Percentiles rank a stretch among this genome's conserved stretches.
These are phyloP conservation scores for Alternaria rosae DNA, from an alignment of 2,329 filamentous ascomycete genomes.

Conservation along the genomic window DNA sequence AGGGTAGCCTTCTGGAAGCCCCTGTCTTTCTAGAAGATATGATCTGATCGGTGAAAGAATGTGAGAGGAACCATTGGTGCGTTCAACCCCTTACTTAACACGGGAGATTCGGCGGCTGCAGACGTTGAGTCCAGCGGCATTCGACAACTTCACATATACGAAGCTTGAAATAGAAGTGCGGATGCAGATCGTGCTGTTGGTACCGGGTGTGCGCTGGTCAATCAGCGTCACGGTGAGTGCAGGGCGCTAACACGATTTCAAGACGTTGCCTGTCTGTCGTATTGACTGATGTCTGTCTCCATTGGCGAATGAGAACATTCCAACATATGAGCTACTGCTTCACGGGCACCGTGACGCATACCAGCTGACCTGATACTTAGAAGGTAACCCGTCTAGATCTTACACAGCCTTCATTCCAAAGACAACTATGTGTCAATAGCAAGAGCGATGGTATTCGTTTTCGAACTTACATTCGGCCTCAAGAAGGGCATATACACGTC, in stretches of 20 bases:
- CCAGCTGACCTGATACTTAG: not conserved
- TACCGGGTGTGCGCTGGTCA: not conserved
- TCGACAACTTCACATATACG: not conserved
- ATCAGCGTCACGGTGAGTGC: not conserved
- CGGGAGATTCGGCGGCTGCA: not conserved
- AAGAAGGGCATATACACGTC: not conserved
- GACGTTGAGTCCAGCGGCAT: not conserved
- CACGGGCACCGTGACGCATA: not conserved
- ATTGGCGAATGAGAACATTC: not conserved
- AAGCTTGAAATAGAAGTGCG: constrained; percentile 2
- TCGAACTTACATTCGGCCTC: not conserved
- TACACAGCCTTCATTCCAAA: not conserved
- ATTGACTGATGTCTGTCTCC: not conserved
- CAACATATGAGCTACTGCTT: not conserved
- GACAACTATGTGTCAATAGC: not conserved
- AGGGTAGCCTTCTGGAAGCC: not conserved
- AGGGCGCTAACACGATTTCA: not conserved
- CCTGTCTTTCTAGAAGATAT: constrained; percentile 1
- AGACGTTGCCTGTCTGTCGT: not conserved
- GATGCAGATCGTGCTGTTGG: not conserved
- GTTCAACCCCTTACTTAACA: not conserved
- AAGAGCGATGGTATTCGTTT: not conserved
- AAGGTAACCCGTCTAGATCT: not conserved
- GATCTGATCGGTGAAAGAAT: not conserved
- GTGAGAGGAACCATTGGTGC: not conserved